Percentiles rank a stretch among this genome's conserved stretches.
Evolutionary conservation across 148 eudicot species (phyloP).

Genomic region (Diospyros kaki): DNA sequence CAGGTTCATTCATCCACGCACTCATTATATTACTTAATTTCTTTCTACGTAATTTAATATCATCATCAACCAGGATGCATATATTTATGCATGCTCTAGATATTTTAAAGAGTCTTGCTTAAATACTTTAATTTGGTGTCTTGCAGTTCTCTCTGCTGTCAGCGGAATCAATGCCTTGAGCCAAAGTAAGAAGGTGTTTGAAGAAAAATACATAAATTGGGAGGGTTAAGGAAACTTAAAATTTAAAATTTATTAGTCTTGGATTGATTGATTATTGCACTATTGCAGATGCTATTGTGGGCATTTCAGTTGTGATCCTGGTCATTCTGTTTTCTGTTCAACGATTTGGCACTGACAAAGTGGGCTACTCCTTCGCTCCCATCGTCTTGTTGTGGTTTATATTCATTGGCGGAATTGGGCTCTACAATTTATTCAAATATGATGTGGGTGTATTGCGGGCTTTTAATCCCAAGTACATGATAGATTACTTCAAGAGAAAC

Average conservation of each 20-base stretch:
- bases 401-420: slow-evolving; percentile 45
- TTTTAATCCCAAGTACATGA: slow-evolving; percentile 51
- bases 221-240: too few relatives aligned
- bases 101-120: background rate
- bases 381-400: slow-evolving; percentile 49
- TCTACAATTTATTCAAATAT: slow-evolving; percentile 54
- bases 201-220: too few relatives aligned
- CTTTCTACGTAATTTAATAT: too few relatives aligned
- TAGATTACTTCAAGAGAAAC: slow-evolving; percentile 52
- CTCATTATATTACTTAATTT: too few relatives aligned
- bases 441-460: slow-evolving; percentile 51
- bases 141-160: slow-evolving; percentile 55
- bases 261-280: background rate
- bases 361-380: slow-evolving; percentile 63
- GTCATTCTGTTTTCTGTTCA: slow-evolving; percentile 51
- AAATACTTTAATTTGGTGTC: background rate
- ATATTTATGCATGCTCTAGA: too few relatives aligned
- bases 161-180: slow-evolving; percentile 36
- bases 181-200: background rate
- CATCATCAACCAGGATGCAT: too few relatives aligned
- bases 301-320: slow-evolving; percentile 54
- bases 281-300: slow-evolving; percentile 38
- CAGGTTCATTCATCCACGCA: slow-evolving; percentile 27
- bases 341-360: slow-evolving; percentile 70
- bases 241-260: too few relatives aligned